Base-by-base conservation (phyloP, 805 yeast genomes). In the Candida stauntonica region DNA sequence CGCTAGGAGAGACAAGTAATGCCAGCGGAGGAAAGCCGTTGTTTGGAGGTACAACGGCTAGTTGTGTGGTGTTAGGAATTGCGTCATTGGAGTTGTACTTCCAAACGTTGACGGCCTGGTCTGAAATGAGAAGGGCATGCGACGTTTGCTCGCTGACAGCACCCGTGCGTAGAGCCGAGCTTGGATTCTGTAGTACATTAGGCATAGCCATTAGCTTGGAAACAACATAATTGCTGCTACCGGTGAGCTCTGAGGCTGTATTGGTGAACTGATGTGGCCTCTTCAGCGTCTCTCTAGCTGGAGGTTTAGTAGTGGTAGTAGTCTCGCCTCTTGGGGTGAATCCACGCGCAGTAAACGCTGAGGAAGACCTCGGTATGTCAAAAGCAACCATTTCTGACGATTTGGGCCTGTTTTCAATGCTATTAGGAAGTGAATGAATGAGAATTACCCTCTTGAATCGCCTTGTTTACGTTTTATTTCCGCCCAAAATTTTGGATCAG, bases 101-200 rank as follows among this genome's bases (percentile, higher is more conserved):
- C 89, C 95, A 88, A 5, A 81, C 79, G 50, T 74, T 70, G 16
- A 82, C 68, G 26, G 75, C 64, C 17, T 68, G 60, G n/a, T 64
- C 67, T 13, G 54, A 37, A 14, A 47, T 43, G 21, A 61, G 45
- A 11, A 62, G 46, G 1, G 61, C 60, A 41, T 55, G 58, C 9
- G 48, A 39, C 5, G 62, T 50, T 1, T 29, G 35, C 7, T 58
- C 53, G 55, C 62, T 64, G 44, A 57, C 46, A 41, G 58, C 34
- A 40, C 62, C 59, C 38, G 54, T 21, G 41, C 51, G 44, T 2
- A 18, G 9, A 2, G 41, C 24, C 12, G 33, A 31, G 7, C 30
- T 27, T 2, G 39, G 12, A 7, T 29, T 31, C 21, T 40, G 44
- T 4, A 55, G 36, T 5, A 38, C 45, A 11, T 27, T 33, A 1